Percentiles rank a stretch among this genome's conserved stretches.
phyloP scores from a whole-genome alignment of 2,329 filamentous ascomycete genomes.

The Teratosphaeria zuluensis region DNA sequence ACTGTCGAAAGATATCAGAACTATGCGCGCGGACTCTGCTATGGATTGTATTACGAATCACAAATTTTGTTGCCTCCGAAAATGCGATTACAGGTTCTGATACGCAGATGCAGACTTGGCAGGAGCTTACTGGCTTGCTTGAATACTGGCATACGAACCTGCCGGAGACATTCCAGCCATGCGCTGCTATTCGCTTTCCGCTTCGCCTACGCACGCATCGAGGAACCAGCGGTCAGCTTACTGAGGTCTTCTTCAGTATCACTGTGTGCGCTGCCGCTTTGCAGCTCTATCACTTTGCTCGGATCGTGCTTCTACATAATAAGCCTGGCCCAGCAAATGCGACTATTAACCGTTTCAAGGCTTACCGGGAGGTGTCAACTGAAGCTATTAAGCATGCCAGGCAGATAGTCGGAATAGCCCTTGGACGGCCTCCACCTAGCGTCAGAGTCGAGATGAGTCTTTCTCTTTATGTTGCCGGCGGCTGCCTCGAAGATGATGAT shows the following conservation, averaged over 20 bases:
- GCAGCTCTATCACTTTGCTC: conserved; percentile 56
- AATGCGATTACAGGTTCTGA: conserved; percentile 29
- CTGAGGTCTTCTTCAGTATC: conserved; percentile 54
- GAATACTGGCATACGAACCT: conserved; percentile 50
- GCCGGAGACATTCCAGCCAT: conserved; percentile 51
- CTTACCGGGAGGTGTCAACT: conserved; percentile 46
- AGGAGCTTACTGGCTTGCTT: conserved; percentile 46
- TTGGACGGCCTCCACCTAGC: conserved; percentile 45
- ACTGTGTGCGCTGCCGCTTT: conserved; percentile 56
- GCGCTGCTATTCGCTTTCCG: conserved; percentile 31
- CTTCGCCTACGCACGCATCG: not conserved
- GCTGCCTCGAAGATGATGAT: conserved; percentile 45
- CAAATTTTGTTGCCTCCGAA: conserved; percentile 51
- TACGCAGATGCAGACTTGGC: conserved; percentile 30
- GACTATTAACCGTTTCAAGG: conserved; percentile 41
- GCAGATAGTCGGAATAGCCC: conserved; percentile 52
- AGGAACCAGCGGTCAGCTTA: conserved; percentile 10
- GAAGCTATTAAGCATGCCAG: conserved; percentile 48
- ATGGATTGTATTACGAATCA: conserved; percentile 55
- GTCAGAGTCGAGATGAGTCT: conserved; percentile 50
- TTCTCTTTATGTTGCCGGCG: conserved; percentile 50
- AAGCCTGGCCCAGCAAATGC: conserved; percentile 45
- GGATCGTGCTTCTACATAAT: conserved; percentile 51
- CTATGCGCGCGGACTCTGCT: conserved; percentile 53
- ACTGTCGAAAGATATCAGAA: conserved; percentile 17